These are phyloP conservation scores for Penicillium malachiteum DNA, from an alignment of 495 filamentous ascomycete species.

Conservation along the genomic window DNA sequence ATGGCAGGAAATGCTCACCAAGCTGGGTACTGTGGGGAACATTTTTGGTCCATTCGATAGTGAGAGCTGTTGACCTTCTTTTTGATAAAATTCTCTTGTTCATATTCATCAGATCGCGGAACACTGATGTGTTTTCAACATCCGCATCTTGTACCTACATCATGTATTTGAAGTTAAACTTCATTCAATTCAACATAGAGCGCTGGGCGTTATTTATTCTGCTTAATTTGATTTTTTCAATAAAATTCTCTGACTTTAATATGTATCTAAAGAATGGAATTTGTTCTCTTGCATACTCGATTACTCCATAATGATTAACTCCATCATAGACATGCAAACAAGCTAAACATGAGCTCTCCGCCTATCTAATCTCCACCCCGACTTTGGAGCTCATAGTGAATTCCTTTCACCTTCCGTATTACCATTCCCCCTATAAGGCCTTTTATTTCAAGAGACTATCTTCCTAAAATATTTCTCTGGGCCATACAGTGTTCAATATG, in stretches of 20 bases:
- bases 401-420: neutral
- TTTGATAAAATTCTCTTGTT: neutral
- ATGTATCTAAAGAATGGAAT: too few species aligned
- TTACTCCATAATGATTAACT: too few species aligned
- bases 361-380: constrained; percentile 9
- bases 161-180: constrained; percentile 8
- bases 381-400: neutral
- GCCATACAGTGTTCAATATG: constrained; percentile 21
- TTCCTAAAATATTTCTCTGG: neutral
- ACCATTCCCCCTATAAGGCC: neutral
- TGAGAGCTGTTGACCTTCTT: neutral
- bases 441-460: neutral
- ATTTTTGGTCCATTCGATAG: constrained; percentile 35
- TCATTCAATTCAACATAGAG: constrained; percentile 39
- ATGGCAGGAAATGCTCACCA: constrained; percentile 88
- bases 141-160: constrained; percentile 22
- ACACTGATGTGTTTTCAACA: constrained; percentile 32
- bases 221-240: neutral
- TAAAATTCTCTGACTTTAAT: too few species aligned
- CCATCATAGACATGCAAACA: too few species aligned
- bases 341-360: constrained; percentile 27
- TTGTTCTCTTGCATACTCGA: too few species aligned
- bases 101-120: constrained; percentile 11
- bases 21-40: constrained; percentile 66
- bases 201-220: constrained; percentile 11